Base-by-base conservation (phyloP, 2,329 filamentous ascomycete species). In the Raffaelea albimanens region DNA sequence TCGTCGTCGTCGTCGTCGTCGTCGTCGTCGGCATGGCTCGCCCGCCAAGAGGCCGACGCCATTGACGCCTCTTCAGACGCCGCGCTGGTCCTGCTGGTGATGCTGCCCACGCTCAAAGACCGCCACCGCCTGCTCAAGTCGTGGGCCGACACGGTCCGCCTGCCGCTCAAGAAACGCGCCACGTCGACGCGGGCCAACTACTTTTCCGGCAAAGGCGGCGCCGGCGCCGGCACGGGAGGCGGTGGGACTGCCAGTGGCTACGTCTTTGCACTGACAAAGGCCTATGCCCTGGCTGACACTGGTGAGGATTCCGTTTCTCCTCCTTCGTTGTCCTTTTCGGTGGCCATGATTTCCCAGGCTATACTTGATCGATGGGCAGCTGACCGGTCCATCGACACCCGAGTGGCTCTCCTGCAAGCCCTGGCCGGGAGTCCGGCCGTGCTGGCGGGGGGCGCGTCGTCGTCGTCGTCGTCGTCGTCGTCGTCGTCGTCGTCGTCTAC, bases 391-490 rank as follows among this genome's bases (percentile, higher is more conserved):
- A 65, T 80, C 16, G 75, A 80, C 11, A 75, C 70, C 3, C 67
- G 72, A 18, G 70, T 74, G 3, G 67, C 76, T 2, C 73, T 83
- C 22, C 63, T 83, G 13, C 70, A 75, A 50, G 76, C 74, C 44
- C 62, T 83, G 23, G 63, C 69, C 2, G 66, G 65, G 31, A 74
- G 70, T 48, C 63, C 64, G 5, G 59, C 75, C 4, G 60, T 80
- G 8, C 44, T 54, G 25, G 25, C 25, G 25, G 25, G 13, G 25
- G 25, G 25, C 25, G 13, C 25, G 7, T 13, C 25, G 25, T 7
- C 7, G 25, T 7, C 13, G 25, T 13, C 25, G n/a, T n/a, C n/a
- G n/a, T n/a, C n/a, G n/a, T n/a, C n/a, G n/a, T n/a, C 25, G 7
- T 13, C 25, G 25, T 7, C 7, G 25, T 7, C 13, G 25, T 13